Evolutionary conservation across 257 asterid species (phyloP).

Genomic region (Solanum lycopersicoides): DNA sequence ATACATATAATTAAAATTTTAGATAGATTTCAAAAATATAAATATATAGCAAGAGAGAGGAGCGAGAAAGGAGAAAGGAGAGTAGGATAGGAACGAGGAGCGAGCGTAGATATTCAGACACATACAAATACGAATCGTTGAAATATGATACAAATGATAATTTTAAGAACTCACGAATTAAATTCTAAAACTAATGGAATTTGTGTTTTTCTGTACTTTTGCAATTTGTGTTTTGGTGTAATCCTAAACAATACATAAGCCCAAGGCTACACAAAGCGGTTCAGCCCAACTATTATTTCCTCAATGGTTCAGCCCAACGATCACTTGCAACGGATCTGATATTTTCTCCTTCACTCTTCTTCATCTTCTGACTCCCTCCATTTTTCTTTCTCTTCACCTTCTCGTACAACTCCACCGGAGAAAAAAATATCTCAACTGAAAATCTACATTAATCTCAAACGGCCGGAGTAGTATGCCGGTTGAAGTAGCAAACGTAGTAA

Average conservation of each 20-base stretch:
- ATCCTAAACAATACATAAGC: background rate
- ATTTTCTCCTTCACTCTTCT: background rate
- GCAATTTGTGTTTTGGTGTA: background rate
- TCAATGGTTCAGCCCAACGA: background rate
- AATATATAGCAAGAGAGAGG: background rate
- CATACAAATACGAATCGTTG: no score
- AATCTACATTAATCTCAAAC: background rate
- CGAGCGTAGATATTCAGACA: no score
- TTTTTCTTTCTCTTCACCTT: background rate
- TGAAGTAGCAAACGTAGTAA: conserved; percentile 32
- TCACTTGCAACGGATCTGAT: background rate
- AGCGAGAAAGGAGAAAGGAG: background rate
- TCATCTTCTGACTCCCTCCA: background rate
- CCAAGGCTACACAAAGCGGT: background rate
- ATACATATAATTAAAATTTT: no score
- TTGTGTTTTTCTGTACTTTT: background rate
- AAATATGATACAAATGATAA: background rate
- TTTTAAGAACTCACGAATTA: background rate
- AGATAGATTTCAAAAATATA: rapidly evolving
- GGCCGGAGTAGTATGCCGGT: conserved; percentile 21
- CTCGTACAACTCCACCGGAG: background rate
- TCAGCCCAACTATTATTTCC: background rate
- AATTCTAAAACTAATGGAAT: no score
- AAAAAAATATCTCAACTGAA: background rate
- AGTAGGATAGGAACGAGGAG: background rate